These are phyloP conservation scores for Fraxinus xanthoxyloides DNA, from an alignment of 305 asterid species.

Conservation along the genomic window DNA sequence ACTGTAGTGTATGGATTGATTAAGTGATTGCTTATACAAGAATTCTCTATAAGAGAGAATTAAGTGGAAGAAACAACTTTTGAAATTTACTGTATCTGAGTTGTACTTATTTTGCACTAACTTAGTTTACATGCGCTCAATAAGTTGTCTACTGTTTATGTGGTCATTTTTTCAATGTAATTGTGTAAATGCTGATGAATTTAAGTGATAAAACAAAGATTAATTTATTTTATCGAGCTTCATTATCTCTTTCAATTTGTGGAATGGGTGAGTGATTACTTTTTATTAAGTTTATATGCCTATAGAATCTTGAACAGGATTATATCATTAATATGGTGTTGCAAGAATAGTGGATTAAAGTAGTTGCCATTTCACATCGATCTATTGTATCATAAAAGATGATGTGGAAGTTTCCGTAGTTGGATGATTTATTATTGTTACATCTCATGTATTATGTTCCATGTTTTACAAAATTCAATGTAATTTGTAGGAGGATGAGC, in stretches of 20 bases:
- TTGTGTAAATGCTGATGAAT: not conserved
- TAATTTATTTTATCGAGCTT: not conserved
- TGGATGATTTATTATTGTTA: not conserved
- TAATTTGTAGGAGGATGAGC: slow-evolving; percentile 61
- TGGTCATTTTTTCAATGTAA: not conserved
- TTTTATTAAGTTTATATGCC: not conserved
- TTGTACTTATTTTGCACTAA: slow-evolving; percentile 5
- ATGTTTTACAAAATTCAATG: slow-evolving; percentile 9
- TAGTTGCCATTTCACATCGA: not conserved
- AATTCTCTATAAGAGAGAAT: not conserved
- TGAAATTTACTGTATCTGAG: not conserved
- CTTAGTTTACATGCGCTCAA: not conserved
- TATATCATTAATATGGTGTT: not conserved
- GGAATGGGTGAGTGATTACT: not conserved
- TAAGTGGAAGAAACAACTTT: not conserved
- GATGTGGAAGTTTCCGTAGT: not conserved
- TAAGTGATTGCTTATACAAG: not conserved
- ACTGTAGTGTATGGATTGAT: not conserved
- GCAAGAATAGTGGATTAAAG: slow-evolving; percentile 15
- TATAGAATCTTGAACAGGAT: not conserved
- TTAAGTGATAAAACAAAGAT: not conserved
- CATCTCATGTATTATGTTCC: not conserved
- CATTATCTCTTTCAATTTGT: not conserved
- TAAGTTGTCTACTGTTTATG: not conserved
- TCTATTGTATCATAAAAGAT: slow-evolving; percentile 1